A percentile compares a stretch with the other conserved stretches of the same genome.
Evolutionary conservation across 306 rosid genomes (phyloP).

Genomic region (Rosa rugosa): DNA sequence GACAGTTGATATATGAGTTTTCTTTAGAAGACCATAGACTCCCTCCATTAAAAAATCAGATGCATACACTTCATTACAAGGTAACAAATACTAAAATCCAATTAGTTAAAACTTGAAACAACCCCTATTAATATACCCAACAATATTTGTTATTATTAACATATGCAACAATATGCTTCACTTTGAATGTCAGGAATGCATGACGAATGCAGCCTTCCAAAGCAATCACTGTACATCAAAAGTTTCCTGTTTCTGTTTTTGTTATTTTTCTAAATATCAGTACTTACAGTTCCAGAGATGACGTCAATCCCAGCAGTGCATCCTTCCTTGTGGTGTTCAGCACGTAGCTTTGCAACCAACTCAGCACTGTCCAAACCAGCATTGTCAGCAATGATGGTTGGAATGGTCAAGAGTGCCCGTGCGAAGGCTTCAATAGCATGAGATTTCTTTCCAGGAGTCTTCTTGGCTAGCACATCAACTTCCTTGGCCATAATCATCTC

Average conservation of each 20-base stretch:
- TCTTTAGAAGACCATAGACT: background rate
- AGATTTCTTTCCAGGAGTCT: slow-evolving; percentile 92
- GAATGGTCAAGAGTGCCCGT: slow-evolving; percentile 79
- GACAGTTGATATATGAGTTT: background rate
- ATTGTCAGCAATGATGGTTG: slow-evolving; percentile 92
- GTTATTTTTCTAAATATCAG: background rate
- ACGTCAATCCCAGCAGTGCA: slow-evolving; percentile 89
- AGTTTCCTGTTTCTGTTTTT: background rate
- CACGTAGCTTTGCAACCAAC: slow-evolving; percentile 90
- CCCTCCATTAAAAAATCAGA: background rate
- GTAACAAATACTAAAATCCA: background rate
- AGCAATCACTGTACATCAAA: background rate
- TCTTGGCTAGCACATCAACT: slow-evolving; percentile 84
- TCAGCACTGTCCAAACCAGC: slow-evolving; percentile 99
- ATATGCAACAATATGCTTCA: background rate
- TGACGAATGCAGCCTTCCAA: background rate
- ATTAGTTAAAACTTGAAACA: background rate
- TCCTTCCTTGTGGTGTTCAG: slow-evolving; percentile 87
- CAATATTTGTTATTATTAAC: background rate
- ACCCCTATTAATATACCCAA: background rate
- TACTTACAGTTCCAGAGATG: slow-evolving; percentile 88
- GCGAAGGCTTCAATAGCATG: slow-evolving; percentile 98
- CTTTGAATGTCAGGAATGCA: background rate
- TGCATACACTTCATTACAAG: background rate
- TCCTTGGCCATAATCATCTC: slow-evolving; percentile 98